Percentiles rank a stretch among this genome's conserved stretches.
Evolutionary conservation across 768 basidiomycete genomes (phyloP).

Genomic region (Tephrocybe sp.): DNA sequence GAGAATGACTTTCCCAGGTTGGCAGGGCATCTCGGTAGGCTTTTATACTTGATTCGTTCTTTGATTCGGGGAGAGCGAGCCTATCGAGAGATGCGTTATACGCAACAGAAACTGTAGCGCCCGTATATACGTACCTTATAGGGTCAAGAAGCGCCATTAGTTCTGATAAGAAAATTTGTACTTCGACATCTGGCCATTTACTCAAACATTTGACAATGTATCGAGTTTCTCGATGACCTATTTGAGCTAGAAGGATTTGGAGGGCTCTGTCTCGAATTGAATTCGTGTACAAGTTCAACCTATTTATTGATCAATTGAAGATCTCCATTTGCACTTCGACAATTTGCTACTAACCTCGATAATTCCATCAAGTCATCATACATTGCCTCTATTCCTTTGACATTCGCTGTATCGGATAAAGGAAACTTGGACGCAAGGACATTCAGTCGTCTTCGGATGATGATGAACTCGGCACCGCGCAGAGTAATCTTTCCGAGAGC

Average conservation of each 20-base stretch:
- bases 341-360: conserved; percentile 18
- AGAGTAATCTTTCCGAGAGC: conserved; percentile 26
- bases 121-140: conserved; percentile 1
- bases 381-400: conserved; percentile 18
- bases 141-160: conserved; percentile 6
- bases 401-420: conserved; percentile 2
- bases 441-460: conserved; percentile 20
- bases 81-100: background rate
- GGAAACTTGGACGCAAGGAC: conserved; percentile 14
- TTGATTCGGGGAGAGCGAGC: background rate
- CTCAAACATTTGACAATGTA: conserved; percentile 3
- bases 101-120: no score
- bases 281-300: conserved; percentile 6
- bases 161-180: conserved; percentile 9
- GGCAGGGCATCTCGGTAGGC: conserved; percentile 2
- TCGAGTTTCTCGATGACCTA: conserved; percentile 5
- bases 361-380: conserved; percentile 29
- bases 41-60: conserved; percentile 2
- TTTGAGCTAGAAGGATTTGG: conserved; percentile 13
- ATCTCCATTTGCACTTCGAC: no score
- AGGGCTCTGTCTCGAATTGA: conserved; percentile 2
- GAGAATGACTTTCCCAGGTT: conserved; percentile 12
- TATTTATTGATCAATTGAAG: no score
- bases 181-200: conserved; percentile 12
- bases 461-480: conserved; percentile 24